Evolutionary conservation across 352 stramenopile genomes (phyloP), one percentile per base, ranked within the genome.

Genomic region (Pythium brachiatum): DNA sequence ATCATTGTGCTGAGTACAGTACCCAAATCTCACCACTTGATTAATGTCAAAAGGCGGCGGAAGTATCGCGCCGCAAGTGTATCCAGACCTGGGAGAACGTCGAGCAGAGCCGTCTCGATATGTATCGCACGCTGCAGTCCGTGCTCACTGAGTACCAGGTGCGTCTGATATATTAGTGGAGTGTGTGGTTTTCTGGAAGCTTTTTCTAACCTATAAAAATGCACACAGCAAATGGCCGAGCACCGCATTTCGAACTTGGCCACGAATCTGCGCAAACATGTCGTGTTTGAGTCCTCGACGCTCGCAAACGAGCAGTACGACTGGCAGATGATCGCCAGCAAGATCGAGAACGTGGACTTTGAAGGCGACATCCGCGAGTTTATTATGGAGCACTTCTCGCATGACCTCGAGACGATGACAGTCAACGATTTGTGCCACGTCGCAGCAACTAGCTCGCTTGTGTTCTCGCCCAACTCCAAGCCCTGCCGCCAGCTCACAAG

Each of bases 271-370:
- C 83, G 84, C 26, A 95, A 95, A 52, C 83, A 95, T 38, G 81
- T 92, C 2, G 73, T 93, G 1, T 95, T 93, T 65, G 82, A 90
- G 58, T 88, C 82, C 2, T 91, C 83, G 5, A 73, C 78, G n/a
- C 75, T 95, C 7, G 83, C 83, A 16, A 93, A 93, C 54, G 73
- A 88, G 46, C 86, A 94, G 77, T 95, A 95, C 56, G 86, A 95
- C 29, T 95, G 83, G 82, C 86, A 95, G 52, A 88, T 92, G 59
- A 73, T 88, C 52, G 81, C 83, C 7, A 70, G 65, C 32, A 86
- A 83, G 50, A 81, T 95, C 41, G 83, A 93, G 47, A 81, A 72
- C 47, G 77, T 93, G 16, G 73, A 91, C 60, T 75, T 83, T 29
- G 80, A 92, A 66, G 64, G 64, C 29, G 79, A 93, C 55, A 83